Conservation (phyloP, 192 early-diverging fungal species). For the Coemansia sp. region DNA sequence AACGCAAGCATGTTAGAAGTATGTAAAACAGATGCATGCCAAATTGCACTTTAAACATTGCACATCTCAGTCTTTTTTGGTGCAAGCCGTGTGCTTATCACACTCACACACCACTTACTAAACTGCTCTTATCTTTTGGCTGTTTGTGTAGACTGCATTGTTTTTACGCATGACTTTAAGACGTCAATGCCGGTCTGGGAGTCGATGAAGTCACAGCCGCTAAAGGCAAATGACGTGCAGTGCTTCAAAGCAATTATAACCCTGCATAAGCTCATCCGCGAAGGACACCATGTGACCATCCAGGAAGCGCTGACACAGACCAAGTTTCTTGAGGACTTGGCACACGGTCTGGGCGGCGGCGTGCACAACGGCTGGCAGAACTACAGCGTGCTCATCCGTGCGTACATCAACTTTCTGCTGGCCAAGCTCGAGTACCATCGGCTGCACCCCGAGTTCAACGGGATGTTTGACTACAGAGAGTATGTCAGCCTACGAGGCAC, state of each 20-base stretch:
- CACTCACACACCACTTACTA: no score
- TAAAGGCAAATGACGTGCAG: slow-evolving; percentile 90
- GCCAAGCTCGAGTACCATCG: slow-evolving; percentile 92
- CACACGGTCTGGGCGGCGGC: slow-evolving; percentile 37
- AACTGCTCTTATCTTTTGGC: no score
- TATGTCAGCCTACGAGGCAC: slow-evolving; percentile 90
- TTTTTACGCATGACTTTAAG: slow-evolving; percentile 94
- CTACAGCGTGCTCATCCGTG: slow-evolving; percentile 84
- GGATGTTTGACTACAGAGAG: slow-evolving; percentile 96
- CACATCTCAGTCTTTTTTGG: background rate
- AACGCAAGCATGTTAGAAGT: no score
- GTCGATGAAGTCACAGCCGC: slow-evolving; percentile 79
- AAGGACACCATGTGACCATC: slow-evolving; percentile 81
- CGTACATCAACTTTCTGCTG: slow-evolving; percentile 85
- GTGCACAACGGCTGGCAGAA: slow-evolving; percentile 48
- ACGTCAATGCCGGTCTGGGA: slow-evolving; percentile 83
- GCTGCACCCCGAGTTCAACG: slow-evolving; percentile 88
- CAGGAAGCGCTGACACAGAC: slow-evolving; percentile 80
- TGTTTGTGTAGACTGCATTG: slow-evolving; percentile 61
- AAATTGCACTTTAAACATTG: slow-evolving; percentile 32
- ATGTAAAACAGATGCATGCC: slow-evolving; percentile 95
- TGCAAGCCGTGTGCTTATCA: no score
- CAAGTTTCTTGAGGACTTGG: slow-evolving; percentile 79
- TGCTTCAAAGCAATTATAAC: slow-evolving; percentile 94
- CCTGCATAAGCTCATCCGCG: slow-evolving; percentile 92